Evolutionary conservation across 441 rosid species (phyloP), one percentile per base, ranked within the genome.

Genomic region (Populus hybrid): DNA sequence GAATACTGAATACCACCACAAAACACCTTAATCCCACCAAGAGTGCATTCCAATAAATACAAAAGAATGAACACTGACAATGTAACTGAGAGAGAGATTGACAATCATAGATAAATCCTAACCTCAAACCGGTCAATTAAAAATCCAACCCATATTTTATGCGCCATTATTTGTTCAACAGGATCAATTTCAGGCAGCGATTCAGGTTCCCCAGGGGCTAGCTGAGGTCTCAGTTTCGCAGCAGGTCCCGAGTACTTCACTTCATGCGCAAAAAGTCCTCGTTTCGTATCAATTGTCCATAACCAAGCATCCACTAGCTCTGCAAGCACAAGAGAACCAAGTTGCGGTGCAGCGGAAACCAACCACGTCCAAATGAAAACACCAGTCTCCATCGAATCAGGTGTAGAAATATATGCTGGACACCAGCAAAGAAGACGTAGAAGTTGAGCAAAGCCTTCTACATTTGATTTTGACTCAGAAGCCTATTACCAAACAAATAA

Each of bases 221-320:
- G 97, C 40, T 94, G 98, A 75, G 99, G 99, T 85, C 97, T 92
- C 81, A 97, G 82, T 81, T 92, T 97, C 70, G 99, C 98, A 80
- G 92, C 91, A 69, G 99, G 98, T 78, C 99, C 98, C 73, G 91
- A 86, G 80, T 85, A 92, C 79, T 87, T 89, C 74, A 87, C 88
- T 70, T 94, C 98, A 87, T 88, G 90, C 18, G 97, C 97, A 87
- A 97, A 97, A 73, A 97, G 95, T 73, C 99, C 99, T 63, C 97
- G 88, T 80, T 93, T 97, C 24, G 95, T 93, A 81, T 94, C 99
- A 80, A 97, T 93, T 83, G 98, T 94, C 99, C 99, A 97, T 79
- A 93, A 82, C 99, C 99, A 97, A 76, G 99, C 99, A 92, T 94
- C 99, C 80, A 97, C 98, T 82, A 97, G 98, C 85, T 97, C 98